Evolutionary conservation across 2,329 filamentous ascomycete species (phyloP).

Genomic region (Trichoderma sp.): DNA sequence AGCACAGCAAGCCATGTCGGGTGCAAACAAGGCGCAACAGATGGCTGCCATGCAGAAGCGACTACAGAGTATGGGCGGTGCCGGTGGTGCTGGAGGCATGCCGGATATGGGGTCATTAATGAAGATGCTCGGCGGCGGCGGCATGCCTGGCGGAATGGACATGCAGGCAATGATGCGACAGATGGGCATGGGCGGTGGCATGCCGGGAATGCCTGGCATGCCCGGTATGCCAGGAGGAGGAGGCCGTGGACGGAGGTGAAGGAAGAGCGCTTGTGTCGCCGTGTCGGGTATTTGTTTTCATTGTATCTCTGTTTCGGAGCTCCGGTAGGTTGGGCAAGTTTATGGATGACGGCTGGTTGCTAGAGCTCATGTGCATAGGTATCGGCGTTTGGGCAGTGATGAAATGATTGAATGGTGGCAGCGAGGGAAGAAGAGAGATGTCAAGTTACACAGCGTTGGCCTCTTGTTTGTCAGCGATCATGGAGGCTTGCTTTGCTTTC

Average conservation of each 20-base stretch:
- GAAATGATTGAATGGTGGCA: constrained; percentile 16
- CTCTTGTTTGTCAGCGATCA: neutral
- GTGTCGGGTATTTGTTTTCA: constrained; percentile 5
- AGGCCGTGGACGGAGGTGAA: constrained; percentile 37
- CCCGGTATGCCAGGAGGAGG: constrained; percentile 34
- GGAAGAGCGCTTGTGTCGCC: neutral
- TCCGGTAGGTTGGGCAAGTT: constrained; percentile 18
- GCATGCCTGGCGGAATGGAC: constrained; percentile 71
- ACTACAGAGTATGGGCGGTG: constrained; percentile 87
- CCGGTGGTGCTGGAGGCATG: constrained; percentile 65
- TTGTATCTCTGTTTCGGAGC: constrained; percentile 6
- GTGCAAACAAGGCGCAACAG: constrained; percentile 89
- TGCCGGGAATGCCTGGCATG: constrained; percentile 32
- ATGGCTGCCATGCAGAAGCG: constrained; percentile 97
- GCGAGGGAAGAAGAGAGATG: neutral
- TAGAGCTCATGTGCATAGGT: constrained; percentile 23
- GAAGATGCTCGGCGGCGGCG: constrained; percentile 79
- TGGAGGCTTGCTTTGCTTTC: neutral
- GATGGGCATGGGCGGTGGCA: constrained; percentile 61
- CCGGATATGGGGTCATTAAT: constrained; percentile 84
- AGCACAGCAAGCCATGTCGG: constrained; percentile 86
- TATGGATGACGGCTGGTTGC: constrained; percentile 16
- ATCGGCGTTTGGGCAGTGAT: constrained; percentile 22
- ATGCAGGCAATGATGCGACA: constrained; percentile 81
- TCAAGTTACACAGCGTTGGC: neutral